phyloP scores from a whole-genome alignment of 192 early-diverging fungal genomes.

The Allomyces javanicus region DNA sequence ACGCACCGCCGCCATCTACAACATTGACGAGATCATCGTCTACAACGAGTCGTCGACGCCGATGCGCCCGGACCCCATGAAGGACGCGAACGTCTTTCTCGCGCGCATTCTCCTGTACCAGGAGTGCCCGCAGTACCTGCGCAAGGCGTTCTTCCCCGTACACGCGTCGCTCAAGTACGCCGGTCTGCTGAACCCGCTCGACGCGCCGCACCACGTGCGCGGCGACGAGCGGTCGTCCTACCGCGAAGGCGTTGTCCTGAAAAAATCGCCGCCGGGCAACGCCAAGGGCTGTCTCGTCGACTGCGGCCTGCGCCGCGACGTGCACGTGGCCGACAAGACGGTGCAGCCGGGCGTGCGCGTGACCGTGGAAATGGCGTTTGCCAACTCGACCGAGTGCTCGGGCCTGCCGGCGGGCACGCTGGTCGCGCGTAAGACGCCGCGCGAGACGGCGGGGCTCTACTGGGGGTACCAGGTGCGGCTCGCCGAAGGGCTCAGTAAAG shows the following conservation, averaged over 20 bases:
- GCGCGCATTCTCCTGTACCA: slow-evolving; percentile 44
- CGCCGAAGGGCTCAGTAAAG: slow-evolving; percentile 33
- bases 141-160: slow-evolving; percentile 44
- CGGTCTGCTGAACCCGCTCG: slow-evolving; percentile 37
- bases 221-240: slow-evolving; percentile 34
- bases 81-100: slow-evolving; percentile 37
- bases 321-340: slow-evolving; percentile 22
- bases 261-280: slow-evolving; percentile 4
- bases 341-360: slow-evolving; percentile 38
- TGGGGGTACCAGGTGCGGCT: slow-evolving; percentile 49
- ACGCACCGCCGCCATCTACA: slow-evolving; percentile 29
- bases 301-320: slow-evolving; percentile 23
- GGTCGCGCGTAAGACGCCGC: slow-evolving; percentile 33
- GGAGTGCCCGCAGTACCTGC: slow-evolving; percentile 48
- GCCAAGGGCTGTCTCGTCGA: slow-evolving; percentile 22
- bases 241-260: slow-evolving; percentile 38
- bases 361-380: slow-evolving; percentile 25
- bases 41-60: slow-evolving; percentile 28
- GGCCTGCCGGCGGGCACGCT: slow-evolving; percentile 25
- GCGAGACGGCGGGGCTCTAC: slow-evolving; percentile 37
- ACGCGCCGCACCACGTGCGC: slow-evolving; percentile 44
- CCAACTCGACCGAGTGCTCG: slow-evolving; percentile 5
- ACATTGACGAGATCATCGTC: slow-evolving; percentile 48
- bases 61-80: slow-evolving; percentile 1
- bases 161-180: slow-evolving; percentile 42